Conservation (phyloP, 192 early-diverging fungal species). For the Coemansia sp. region DNA sequence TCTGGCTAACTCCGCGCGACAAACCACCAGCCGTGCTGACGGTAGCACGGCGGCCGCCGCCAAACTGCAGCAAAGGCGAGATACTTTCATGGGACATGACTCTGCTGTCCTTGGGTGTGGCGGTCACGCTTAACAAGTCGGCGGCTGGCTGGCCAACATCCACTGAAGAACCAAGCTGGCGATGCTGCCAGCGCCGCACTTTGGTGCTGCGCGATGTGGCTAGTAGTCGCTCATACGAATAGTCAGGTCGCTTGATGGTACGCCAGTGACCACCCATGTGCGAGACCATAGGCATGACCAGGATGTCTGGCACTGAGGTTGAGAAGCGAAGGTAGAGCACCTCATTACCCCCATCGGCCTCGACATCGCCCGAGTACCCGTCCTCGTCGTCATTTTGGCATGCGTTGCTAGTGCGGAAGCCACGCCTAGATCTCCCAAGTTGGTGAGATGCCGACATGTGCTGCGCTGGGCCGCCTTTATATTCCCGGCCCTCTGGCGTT, state of each 20-base stretch:
- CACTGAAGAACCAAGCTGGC: neutral
- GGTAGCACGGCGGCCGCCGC: neutral
- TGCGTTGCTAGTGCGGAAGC: neutral
- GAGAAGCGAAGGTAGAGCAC: conserved; percentile 7
- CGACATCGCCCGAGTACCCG: neutral
- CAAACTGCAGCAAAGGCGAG: neutral
- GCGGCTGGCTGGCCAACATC: neutral
- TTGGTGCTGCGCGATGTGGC: conserved; percentile 32
- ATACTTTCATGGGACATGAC: neutral
- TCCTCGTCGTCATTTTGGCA: neutral
- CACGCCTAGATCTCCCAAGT: neutral
- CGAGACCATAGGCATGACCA: conserved; percentile 18
- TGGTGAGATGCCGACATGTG: conserved; percentile 7
- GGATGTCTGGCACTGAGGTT: conserved; percentile 30
- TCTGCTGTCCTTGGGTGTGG: neutral
- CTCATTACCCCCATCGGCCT: conserved; percentile 6
- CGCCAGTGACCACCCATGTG: conserved; percentile 13
- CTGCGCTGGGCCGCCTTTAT: neutral
- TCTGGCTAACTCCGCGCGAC: neutral
- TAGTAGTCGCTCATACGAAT: conserved; percentile 33
- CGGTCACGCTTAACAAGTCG: neutral
- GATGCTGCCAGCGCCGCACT: conserved; percentile 16
- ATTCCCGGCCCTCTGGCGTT: neutral
- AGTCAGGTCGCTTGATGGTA: conserved; percentile 24
- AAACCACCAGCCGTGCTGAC: neutral